phyloP scores from a whole-genome alignment of 352 stramenopile species.

The Hyaloperonospora brassicae region DNA sequence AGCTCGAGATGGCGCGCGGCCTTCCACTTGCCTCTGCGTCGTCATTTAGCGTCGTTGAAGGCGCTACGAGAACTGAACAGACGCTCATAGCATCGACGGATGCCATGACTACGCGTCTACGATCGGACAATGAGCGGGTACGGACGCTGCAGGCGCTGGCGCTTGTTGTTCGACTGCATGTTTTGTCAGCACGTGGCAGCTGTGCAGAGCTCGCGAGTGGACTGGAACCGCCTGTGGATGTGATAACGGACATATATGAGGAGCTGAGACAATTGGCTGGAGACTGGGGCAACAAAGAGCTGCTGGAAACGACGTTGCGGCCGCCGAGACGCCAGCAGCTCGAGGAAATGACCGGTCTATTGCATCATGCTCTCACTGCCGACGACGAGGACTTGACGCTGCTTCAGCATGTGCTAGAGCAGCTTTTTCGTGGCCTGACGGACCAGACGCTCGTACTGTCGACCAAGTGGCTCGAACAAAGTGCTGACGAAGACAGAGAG shows the following conservation, averaged over 20 bases:
- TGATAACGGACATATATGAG: conserved; percentile 4
- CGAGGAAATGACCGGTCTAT: conserved; percentile 31
- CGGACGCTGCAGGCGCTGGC: conserved; percentile 29
- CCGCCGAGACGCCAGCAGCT: conserved; percentile 18
- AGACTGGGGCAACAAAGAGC: conserved; percentile 26
- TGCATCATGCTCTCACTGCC: conserved; percentile 31
- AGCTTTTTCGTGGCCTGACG: conserved; percentile 36
- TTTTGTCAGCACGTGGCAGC: conserved; percentile 22
- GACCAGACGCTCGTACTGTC: conserved; percentile 33
- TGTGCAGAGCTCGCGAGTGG: conserved; percentile 15
- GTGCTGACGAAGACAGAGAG: neutral
- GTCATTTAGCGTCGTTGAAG: conserved; percentile 2
- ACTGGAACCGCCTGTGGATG: conserved; percentile 4
- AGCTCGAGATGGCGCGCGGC: conserved; percentile 30
- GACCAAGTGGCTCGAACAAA: conserved; percentile 33
- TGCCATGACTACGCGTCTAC: conserved; percentile 4
- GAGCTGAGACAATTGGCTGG: conserved; percentile 24
- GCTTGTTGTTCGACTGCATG: conserved; percentile 33
- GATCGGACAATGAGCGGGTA: conserved; percentile 7
- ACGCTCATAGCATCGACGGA: conserved; percentile 12
- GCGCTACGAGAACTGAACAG: conserved; percentile 3
- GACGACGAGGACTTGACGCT: conserved; percentile 31
- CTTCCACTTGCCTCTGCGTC: conserved; percentile 6
- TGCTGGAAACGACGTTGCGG: conserved; percentile 11
- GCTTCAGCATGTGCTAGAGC: conserved; percentile 54